Base-by-base conservation (phyloP, 2,329 filamentous ascomycete genomes). In the Zelopaecilomyces penicillatus region DNA sequence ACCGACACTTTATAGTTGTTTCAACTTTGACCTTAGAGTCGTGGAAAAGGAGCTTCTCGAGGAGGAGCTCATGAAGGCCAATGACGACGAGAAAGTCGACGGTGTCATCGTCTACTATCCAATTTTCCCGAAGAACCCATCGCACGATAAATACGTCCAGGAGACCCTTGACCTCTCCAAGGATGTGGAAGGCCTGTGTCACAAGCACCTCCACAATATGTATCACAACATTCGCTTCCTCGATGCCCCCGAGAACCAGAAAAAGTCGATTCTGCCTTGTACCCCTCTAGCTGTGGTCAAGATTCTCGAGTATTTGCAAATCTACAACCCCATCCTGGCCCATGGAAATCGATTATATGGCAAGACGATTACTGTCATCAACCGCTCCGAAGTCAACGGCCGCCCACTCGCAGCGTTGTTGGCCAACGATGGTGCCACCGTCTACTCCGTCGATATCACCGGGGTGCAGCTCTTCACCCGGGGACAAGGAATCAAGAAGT, bases 61-160 rank as follows among this genome's bases (percentile, higher is more conserved):
- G 72, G 87, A 95, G 56, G 82, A 83, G 53, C 85, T 98, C 59
- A 78, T 91, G 54, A 75, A 77, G 53, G 91, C 91, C 60, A 98
- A 98, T 66, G 70, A 77, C 30, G 87, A 97, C 65, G 62, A 75
- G 45, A 60, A 68, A 11, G 80, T 96, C 51, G 87, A 95, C 66
- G 91, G 79, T 56, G 95, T 96, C 61, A 94, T 98, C 54, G 87
- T 98, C 62, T 98, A 98, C 76, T 98, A 97, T 66, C 93, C 93
- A 45, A 94, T 98, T 67, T 97, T 96, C 65, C 75, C 75, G 11
- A 70, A 72, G 66, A 85, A 89, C 69, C 84, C 83, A 42, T 77
- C 80, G 29, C 88, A 95, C 66, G 93, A 98, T 67, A 85, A 87
- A 65, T 97, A 97, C 65, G 81, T 98, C 53, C 91, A 97, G 69